Percentiles rank a stretch among this genome's conserved stretches.
Evolutionary conservation across 1,139 yeast species (phyloP).

Genomic region (Magnusiomyces starmeri): DNA sequence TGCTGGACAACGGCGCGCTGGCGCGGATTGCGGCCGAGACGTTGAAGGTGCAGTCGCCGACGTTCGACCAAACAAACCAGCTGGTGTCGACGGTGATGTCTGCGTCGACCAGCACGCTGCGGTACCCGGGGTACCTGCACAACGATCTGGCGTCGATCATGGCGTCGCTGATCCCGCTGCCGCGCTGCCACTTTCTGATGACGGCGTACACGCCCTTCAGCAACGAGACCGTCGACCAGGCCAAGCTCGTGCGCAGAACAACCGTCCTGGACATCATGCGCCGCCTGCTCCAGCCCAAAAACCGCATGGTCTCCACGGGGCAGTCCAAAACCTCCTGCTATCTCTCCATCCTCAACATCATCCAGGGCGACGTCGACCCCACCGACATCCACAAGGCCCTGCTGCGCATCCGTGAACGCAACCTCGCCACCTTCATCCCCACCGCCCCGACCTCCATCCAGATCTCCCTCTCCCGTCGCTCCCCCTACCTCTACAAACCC

Average conservation of each 20-base stretch:
- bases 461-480: conserved; percentile 66
- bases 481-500: conserved; percentile 46
- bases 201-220: conserved; percentile 88
- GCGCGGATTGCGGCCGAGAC: conserved; percentile 55
- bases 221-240: conserved; percentile 49
- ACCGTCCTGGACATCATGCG: conserved; percentile 80
- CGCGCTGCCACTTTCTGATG: conserved; percentile 78
- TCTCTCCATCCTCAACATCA: conserved; percentile 64
- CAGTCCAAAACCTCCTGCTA: conserved; percentile 43
- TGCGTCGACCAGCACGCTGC: conserved; percentile 73
- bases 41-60: conserved; percentile 38
- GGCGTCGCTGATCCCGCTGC: conserved; percentile 80
- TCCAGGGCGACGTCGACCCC: conserved; percentile 69
- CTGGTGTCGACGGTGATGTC: conserved; percentile 80
- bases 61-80: conserved; percentile 73
- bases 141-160: conserved; percentile 77
- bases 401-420: conserved; percentile 65
- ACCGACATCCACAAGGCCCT: conserved; percentile 75
- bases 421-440: conserved; percentile 63
- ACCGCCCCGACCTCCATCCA: conserved; percentile 82
- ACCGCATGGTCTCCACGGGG: conserved; percentile 53
- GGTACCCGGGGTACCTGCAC: conserved; percentile 91
- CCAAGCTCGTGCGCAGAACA: conserved; percentile 59
- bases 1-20: conserved; percentile 85
- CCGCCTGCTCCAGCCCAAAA: conserved; percentile 71